Percentiles rank a stretch among this genome's conserved stretches.
Conservation (phyloP, 371 early-diverging fungal species). For the Syncephalastrum racemosum region DNA sequence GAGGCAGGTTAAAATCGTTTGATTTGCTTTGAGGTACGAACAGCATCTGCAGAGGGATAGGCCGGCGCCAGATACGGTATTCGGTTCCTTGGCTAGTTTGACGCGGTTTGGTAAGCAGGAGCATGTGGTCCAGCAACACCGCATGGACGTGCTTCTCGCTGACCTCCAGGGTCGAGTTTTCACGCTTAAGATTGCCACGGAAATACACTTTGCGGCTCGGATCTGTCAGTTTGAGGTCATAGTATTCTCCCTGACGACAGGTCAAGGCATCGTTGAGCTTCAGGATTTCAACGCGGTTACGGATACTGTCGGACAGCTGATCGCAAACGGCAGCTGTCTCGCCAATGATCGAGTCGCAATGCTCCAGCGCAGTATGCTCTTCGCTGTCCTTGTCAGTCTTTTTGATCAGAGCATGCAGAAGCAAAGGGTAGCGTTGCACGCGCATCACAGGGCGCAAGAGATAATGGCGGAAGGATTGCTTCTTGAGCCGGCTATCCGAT, state of each 20-base stretch:
- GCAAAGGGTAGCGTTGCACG: conserved; percentile 78
- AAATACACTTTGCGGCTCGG: conserved; percentile 67
- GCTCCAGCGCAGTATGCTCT: conserved; percentile 65
- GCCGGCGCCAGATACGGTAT: conserved; percentile 57
- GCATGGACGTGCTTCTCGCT: conserved; percentile 61
- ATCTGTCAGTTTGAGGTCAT: conserved; percentile 68
- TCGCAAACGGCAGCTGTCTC: conserved; percentile 23
- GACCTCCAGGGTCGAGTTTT: conserved; percentile 53
- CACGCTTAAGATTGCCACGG: conserved; percentile 70
- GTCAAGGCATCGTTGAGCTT: conserved; percentile 24
- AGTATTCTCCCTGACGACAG: conserved; percentile 36
- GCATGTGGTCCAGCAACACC: conserved; percentile 80
- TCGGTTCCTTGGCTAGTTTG: conserved; percentile 32
- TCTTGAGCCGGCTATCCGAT: conserved; percentile 6
- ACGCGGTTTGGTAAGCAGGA: conserved; percentile 70
- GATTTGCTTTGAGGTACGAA: conserved; percentile 8
- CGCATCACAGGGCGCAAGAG: conserved; percentile 67
- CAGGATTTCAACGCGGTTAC: conserved; percentile 17
- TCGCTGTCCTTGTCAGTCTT: conserved; percentile 72
- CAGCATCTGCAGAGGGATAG: conserved; percentile 57
- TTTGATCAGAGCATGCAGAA: conserved; percentile 75
- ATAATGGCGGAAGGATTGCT: conserved; percentile 43
- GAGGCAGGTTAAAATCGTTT: conserved; percentile 12
- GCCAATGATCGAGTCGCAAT: conserved; percentile 56
- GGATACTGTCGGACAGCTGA: conserved; percentile 10